Percentiles rank a stretch among this genome's conserved stretches.
Conservation (phyloP, 2,329 filamentous ascomycete species). For the Aureobasidium uvarum region DNA sequence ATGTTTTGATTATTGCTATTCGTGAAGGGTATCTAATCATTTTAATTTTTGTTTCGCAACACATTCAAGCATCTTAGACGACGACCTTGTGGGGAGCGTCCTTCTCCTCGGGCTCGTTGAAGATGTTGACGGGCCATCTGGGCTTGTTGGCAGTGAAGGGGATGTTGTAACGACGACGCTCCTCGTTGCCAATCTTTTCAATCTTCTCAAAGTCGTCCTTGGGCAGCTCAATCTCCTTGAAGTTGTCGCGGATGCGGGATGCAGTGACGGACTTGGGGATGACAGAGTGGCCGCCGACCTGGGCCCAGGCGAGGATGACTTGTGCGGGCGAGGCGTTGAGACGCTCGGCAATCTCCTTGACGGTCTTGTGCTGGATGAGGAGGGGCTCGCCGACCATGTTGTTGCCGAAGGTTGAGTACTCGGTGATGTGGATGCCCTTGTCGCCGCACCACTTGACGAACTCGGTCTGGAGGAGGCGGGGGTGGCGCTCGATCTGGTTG, state of each 20-base stretch:
- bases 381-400: constrained; percentile 48
- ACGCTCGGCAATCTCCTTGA: constrained; percentile 53
- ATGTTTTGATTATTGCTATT: background rate
- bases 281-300: constrained; percentile 76
- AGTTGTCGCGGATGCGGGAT: constrained; percentile 72
- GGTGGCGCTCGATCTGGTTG: constrained; percentile 81
- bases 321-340: constrained; percentile 71
- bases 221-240: constrained; percentile 66
- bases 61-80: background rate
- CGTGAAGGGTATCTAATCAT: constrained; percentile 1
- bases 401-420: constrained; percentile 71
- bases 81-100: constrained; percentile 21
- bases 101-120: constrained; percentile 15
- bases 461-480: constrained; percentile 53
- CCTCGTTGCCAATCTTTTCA: constrained; percentile 58
- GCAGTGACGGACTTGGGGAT: constrained; percentile 81
- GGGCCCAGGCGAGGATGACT: constrained; percentile 74
- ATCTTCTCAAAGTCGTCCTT: constrained; percentile 70
- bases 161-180: constrained; percentile 70
- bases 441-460: constrained; percentile 67
- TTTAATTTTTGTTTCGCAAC: background rate
- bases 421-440: constrained; percentile 72
- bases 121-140: constrained; percentile 25
- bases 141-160: constrained; percentile 22
- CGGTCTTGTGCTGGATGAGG: constrained; percentile 63